Percentiles rank a stretch among this genome's conserved stretches.
Evolutionary conservation across 495 filamentous ascomycete species (phyloP).

Genomic region (Talaromyces borbonicus): DNA sequence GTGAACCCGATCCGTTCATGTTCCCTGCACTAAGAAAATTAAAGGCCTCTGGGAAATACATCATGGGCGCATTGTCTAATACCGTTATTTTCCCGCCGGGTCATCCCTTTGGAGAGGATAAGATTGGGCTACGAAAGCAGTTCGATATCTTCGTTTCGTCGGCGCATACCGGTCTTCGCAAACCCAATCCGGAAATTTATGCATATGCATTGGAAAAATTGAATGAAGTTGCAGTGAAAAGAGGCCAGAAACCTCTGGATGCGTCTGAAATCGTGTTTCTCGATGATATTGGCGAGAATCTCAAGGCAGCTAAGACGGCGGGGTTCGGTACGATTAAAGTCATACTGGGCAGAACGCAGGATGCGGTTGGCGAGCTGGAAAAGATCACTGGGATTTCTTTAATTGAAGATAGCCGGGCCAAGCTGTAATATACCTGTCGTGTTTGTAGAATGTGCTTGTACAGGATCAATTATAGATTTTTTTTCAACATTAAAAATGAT

Average conservation of each 20-base stretch:
- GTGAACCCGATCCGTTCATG: conserved; percentile 74
- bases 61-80: conserved; percentile 79
- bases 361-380: conserved; percentile 66
- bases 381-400: conserved; percentile 45
- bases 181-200: conserved; percentile 80
- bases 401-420: conserved; percentile 35
- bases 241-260: conserved; percentile 44
- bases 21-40: conserved; percentile 70
- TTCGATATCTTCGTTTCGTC: conserved; percentile 81
- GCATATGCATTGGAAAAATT: conserved; percentile 56
- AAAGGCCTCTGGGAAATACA: conserved; percentile 49
- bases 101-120: conserved; percentile 43
- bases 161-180: conserved; percentile 79
- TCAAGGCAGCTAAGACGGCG: conserved; percentile 64
- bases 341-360: conserved; percentile 60
- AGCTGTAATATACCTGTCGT: conserved; percentile 24
- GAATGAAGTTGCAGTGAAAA: conserved; percentile 46
- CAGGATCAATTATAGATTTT: no score
- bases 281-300: conserved; percentile 92
- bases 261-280: conserved; percentile 73
- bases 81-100: conserved; percentile 70
- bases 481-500: no score
- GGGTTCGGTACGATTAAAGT: conserved; percentile 85
- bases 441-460: neutral
- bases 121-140: conserved; percentile 40